Evolutionary conservation across 1,284 basidiomycete species (phyloP).

Genomic region (Malassezia equina): DNA sequence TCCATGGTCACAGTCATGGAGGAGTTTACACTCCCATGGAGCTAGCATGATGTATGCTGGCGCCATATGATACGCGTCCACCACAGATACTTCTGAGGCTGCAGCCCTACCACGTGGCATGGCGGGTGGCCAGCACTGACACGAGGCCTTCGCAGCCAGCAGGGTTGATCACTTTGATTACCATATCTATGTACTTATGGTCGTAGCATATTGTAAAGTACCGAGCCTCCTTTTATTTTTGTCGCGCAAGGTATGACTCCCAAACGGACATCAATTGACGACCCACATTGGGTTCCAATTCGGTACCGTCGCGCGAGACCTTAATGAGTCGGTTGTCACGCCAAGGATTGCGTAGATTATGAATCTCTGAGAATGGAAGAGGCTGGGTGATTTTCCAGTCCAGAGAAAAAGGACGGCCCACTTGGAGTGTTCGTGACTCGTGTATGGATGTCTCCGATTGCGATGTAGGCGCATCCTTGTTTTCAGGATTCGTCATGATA

Average conservation of each 20-base stretch:
- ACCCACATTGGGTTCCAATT: conserved; percentile 73
- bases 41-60: not conserved
- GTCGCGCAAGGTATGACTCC: conserved; percentile 48
- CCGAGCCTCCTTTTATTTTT: not conserved
- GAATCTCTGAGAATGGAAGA: conserved; percentile 67
- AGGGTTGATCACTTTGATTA: not conserved
- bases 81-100: not conserved
- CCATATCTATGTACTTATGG: not conserved
- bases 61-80: not conserved
- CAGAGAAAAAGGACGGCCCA: conserved; percentile 70
- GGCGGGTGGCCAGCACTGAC: not conserved
- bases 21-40: not conserved
- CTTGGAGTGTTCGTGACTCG: conserved; percentile 1
- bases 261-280: conserved; percentile 66
- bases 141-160: not conserved
- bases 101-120: not conserved
- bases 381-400: conserved; percentile 70
- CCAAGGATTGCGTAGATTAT: conserved; percentile 80
- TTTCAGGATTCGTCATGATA: not conserved
- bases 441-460: not conserved
- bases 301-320: conserved; percentile 75
- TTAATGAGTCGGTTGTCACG: conserved; percentile 82
- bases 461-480: not conserved
- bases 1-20: not conserved
- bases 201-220: not conserved